phyloP scores from a whole-genome alignment of 2,329 filamentous ascomycete species.

The Pyrenophora teres region DNA sequence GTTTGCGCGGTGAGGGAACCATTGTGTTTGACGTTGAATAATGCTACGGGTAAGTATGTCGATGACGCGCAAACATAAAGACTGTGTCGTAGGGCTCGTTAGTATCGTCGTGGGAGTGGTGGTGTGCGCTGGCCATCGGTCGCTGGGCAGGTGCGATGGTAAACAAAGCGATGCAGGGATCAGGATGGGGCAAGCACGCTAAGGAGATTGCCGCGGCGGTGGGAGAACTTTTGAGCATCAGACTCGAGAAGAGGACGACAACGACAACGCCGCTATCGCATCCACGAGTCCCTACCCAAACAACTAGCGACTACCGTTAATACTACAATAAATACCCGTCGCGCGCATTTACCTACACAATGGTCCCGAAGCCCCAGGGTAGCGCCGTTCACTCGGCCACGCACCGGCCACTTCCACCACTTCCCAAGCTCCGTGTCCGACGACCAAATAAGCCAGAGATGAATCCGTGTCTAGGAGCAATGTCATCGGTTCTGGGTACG shows the following conservation, averaged over 20 bases:
- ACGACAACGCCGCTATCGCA: constrained; percentile 4
- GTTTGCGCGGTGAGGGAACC: constrained; percentile 40
- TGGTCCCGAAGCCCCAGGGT: constrained; percentile 46
- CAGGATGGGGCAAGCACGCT: constrained; percentile 14
- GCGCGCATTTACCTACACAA: constrained; percentile 20
- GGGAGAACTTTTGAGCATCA: constrained; percentile 20
- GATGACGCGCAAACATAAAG: constrained; percentile 10
- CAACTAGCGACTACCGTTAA: background rate
- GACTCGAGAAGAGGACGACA: constrained; percentile 1
- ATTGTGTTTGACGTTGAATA: constrained; percentile 21
- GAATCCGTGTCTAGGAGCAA: constrained; percentile 68
- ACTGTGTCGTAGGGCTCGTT: constrained; percentile 4
- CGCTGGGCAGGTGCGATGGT: constrained; percentile 15
- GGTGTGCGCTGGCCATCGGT: constrained; percentile 14
- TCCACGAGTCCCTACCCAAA: background rate
- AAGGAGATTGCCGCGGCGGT: constrained; percentile 16
- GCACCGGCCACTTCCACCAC: constrained; percentile 60
- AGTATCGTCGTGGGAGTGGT: constrained; percentile 11
- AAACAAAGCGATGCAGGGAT: constrained; percentile 21
- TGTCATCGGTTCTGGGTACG: constrained; percentile 69
- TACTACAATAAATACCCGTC: background rate
- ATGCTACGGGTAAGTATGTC: background rate
- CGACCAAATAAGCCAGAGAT: constrained; percentile 65
- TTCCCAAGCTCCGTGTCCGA: constrained; percentile 67
- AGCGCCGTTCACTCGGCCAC: constrained; percentile 43